Evolutionary conservation across 495 filamentous ascomycete species (phyloP).

Genomic region (Penicillium macrosclerotiorum): DNA sequence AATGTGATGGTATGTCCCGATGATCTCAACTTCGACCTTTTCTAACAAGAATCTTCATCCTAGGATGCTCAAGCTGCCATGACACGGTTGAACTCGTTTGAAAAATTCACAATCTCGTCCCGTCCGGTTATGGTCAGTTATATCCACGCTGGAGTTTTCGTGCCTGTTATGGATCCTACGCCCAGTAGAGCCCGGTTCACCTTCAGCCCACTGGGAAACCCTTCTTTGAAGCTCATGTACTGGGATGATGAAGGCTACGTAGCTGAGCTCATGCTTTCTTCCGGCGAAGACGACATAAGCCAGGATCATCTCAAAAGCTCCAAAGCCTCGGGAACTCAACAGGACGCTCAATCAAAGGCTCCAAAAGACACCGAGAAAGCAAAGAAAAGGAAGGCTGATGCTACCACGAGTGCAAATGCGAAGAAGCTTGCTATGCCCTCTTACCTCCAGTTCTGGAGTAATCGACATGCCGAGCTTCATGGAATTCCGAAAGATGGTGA

Average conservation of each 20-base stretch:
- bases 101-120: conserved; percentile 84
- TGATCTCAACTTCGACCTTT: background rate
- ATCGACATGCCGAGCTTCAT: conserved; percentile 82
- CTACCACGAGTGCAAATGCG: conserved; percentile 34
- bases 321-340: conserved; percentile 32
- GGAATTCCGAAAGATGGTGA: conserved; percentile 45
- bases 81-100: conserved; percentile 67
- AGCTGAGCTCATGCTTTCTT: conserved; percentile 61
- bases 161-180: conserved; percentile 63
- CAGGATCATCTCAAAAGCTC: conserved; percentile 26
- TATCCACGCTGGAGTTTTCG: conserved; percentile 86
- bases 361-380: conserved; percentile 56
- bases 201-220: conserved; percentile 71
- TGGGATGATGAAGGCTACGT: conserved; percentile 82
- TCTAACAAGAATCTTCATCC: conserved; percentile 19
- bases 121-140: conserved; percentile 72
- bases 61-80: conserved; percentile 79
- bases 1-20: conserved; percentile 48
- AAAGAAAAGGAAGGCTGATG: conserved; percentile 71
- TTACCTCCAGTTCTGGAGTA: conserved; percentile 85
- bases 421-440: conserved; percentile 54
- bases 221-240: conserved; percentile 69
- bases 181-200: conserved; percentile 59
- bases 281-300: conserved; percentile 36
- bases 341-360: conserved; percentile 37